Conservation (phyloP, 306 rosid genomes). For the Senna tora region DNA sequence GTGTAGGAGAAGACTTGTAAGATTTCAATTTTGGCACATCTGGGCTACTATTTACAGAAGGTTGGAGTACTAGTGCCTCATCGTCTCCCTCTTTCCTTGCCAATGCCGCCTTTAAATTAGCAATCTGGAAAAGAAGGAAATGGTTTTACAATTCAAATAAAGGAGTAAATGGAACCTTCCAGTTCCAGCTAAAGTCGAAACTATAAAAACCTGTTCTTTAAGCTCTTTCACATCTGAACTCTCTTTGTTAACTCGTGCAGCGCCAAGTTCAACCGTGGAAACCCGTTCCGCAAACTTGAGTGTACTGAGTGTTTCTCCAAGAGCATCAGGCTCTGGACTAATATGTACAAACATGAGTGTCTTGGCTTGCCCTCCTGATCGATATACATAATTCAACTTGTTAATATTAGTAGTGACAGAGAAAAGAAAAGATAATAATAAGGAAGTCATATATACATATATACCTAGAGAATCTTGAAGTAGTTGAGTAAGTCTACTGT, state of each 20-base stretch:
- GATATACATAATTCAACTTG: background rate
- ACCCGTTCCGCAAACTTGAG: conserved; percentile 96
- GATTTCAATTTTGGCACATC: conserved; percentile 53
- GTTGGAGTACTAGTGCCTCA: conserved; percentile 48
- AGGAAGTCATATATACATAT: too few relatives aligned
- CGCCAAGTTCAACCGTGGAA: conserved; percentile 91
- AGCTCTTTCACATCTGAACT: conserved; percentile 75
- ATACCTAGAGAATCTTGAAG: conserved; percentile 87
- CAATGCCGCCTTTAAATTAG: conserved; percentile 69
- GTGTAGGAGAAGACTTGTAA: conserved; percentile 48
- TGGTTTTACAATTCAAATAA: conserved; percentile 11
- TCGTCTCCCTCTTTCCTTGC: conserved; percentile 66
- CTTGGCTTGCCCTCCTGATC: conserved; percentile 98
- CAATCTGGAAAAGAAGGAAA: conserved; percentile 54
- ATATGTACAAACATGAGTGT: conserved; percentile 98
- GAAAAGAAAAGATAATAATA: too few relatives aligned
- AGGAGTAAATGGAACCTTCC: background rate
- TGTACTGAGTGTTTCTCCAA: conserved; percentile 88
- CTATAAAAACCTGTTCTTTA: conserved; percentile 78
- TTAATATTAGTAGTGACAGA: background rate
- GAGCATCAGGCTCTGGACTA: conserved; percentile 79
- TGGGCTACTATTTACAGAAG: conserved; percentile 44
- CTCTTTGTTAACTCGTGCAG: conserved; percentile 86
- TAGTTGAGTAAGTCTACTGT: conserved; percentile 94
- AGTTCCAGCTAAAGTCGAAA: conserved; percentile 2